Evolutionary conservation across 2,329 filamentous ascomycete species (phyloP), one percentile per base, ranked within the genome.

Genomic region (Endoconidiophora laricicola): DNA sequence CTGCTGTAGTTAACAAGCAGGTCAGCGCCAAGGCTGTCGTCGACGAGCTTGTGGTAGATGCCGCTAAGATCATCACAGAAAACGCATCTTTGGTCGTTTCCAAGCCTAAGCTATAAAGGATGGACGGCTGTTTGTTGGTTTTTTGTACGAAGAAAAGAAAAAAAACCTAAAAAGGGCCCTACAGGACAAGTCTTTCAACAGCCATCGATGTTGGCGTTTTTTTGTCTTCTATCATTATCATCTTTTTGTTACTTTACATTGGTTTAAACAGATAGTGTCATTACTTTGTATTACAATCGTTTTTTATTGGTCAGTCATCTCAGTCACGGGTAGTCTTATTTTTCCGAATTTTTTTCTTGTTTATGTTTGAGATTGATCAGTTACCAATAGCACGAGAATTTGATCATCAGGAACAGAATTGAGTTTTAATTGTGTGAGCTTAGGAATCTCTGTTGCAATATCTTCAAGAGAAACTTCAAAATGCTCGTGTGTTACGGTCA

Each of bases 11-110:
- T 51, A 91, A 90, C 61, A 87, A 96, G 70, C 83, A 81, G 73
- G 93, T 93, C 79, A 70, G 75, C 38, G 91, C 91, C 55, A 93
- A 88, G 76, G 84, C 66, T 16, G 90, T 98, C 54, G 82, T 98
- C 38, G 91, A 98, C 61, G 91, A 98, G 71, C 83, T 98, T 59
- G 84, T 98, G 55, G 67, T 70, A 48, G 88, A 93, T 61, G 91
- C 88, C 39, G 79, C 85, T 52, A 72, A 71, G 54, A 76, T 74
- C 65, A 64, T 94, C 58, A 71, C 80, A 62, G 76, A 72, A 60
- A 83, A 83, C 55, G 77, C 77, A 62, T 67, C 20, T 12, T n/a
- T 78, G 43, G 20, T 49, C 9, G 47, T 68, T 71, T 83, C 60
- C 69, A 33, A 33, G 29, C 29, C 81, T 47, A 87, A 86, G 71